These are phyloP conservation scores for Setaria viridis DNA, from an alignment of 202 grass and related monocot genomes.

Conservation along the genomic window DNA sequence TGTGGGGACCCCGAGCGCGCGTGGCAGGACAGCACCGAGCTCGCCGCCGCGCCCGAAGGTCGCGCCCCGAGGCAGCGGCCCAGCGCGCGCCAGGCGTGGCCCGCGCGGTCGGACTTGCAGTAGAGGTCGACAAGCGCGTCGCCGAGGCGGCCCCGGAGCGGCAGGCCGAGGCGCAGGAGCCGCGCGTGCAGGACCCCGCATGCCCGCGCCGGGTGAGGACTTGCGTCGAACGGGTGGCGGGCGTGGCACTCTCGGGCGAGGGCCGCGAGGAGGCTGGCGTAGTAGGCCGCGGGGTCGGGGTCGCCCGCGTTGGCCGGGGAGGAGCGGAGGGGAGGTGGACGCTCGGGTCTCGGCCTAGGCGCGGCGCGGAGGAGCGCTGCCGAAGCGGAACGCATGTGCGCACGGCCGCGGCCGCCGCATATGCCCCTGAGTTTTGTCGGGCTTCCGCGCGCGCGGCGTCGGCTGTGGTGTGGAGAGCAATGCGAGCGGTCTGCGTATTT, in stretches of 20 bases:
- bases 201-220: slow-evolving; percentile 21
- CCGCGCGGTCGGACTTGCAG: slow-evolving; percentile 43
- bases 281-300: slow-evolving; percentile 11
- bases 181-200: slow-evolving; percentile 54
- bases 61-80: slow-evolving; percentile 18
- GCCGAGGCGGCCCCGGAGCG: slow-evolving; percentile 33
- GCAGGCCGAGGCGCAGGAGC: slow-evolving; percentile 42
- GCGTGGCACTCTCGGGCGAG: slow-evolving; percentile 42
- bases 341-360: background rate
- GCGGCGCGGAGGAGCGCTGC: background rate
- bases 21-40: slow-evolving; percentile 58
- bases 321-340: background rate
- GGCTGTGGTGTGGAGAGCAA: background rate
- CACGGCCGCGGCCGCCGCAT: slow-evolving; percentile 30
- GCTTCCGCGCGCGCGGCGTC: background rate
- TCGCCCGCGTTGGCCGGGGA: background rate
- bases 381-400: slow-evolving; percentile 43
- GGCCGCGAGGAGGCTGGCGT: slow-evolving; percentile 43
- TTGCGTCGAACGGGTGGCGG: slow-evolving; percentile 47
- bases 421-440: background rate
- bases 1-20: slow-evolving; percentile 38
- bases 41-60: slow-evolving; percentile 38
- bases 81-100: slow-evolving; percentile 45
- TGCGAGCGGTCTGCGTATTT: background rate
- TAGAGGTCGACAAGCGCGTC: slow-evolving; percentile 58